Evolutionary conservation across 108 stramenopile species (phyloP).

Genomic region (Cyclotella choctawhatcheeana): DNA sequence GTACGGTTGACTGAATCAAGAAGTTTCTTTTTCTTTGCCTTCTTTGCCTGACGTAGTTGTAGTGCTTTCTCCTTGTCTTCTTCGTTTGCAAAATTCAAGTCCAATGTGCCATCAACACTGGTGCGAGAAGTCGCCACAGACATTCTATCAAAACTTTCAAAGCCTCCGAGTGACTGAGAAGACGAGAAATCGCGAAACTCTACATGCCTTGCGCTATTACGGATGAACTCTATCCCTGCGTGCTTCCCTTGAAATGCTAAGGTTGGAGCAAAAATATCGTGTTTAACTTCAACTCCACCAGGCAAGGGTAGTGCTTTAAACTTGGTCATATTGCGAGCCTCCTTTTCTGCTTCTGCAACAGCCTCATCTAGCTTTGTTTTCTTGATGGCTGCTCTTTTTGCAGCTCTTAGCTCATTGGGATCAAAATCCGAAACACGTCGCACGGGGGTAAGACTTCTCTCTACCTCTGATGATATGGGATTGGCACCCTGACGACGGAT

Average conservation of each 20-base stretch:
- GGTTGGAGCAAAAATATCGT: conserved; percentile 33
- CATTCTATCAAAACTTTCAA: conserved; percentile 10
- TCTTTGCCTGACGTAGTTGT: conserved; percentile 19
- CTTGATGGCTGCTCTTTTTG: conserved; percentile 27
- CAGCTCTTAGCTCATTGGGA: conserved; percentile 25
- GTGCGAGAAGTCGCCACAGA: conserved; percentile 25
- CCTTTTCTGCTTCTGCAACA: conserved; percentile 18
- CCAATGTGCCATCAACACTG: not conserved
- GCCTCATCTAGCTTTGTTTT: conserved; percentile 27
- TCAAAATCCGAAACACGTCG: conserved; percentile 24
- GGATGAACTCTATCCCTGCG: conserved; percentile 19
- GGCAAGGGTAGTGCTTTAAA: conserved; percentile 42
- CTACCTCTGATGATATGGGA: not conserved
- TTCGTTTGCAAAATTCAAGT: conserved; percentile 17
- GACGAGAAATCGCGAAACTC: conserved; percentile 15
- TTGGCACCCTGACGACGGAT: conserved; percentile 16
- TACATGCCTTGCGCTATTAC: conserved; percentile 4
- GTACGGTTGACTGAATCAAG: conserved; percentile 25
- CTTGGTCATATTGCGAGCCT: conserved; percentile 5
- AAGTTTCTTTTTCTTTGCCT: conserved; percentile 25
- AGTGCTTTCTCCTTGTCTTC: conserved; percentile 25
- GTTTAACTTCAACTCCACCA: conserved; percentile 23
- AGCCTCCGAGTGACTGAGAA: conserved; percentile 17
- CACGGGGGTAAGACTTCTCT: not conserved
- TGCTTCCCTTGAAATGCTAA: conserved; percentile 35